These are phyloP conservation scores for Albatrellus sp. DNA, from an alignment of 1,284 basidiomycete genomes.

Conservation along the genomic window DNA sequence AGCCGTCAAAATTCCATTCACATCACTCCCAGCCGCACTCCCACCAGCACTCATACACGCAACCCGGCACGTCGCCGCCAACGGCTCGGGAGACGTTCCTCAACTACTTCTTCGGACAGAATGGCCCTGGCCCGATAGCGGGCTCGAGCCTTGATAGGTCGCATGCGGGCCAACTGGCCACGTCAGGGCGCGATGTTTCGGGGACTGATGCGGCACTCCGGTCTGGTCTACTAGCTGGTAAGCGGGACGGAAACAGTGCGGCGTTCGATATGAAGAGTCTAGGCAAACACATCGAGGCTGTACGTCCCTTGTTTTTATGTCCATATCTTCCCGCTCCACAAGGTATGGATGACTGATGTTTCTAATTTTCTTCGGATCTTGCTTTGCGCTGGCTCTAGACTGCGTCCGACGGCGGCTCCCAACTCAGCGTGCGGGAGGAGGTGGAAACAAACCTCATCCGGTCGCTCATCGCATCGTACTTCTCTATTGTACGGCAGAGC, in stretches of 20 bases:
- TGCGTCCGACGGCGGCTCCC: slow-evolving; percentile 41
- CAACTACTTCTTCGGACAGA: slow-evolving; percentile 92
- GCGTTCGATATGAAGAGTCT: slow-evolving; percentile 99
- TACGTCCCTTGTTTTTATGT: slow-evolving; percentile 29
- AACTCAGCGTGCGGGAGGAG: slow-evolving; percentile 75
- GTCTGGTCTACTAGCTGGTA: slow-evolving; percentile 53
- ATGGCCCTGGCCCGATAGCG: slow-evolving; percentile 52
- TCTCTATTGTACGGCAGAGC: slow-evolving; percentile 89
- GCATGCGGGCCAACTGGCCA: slow-evolving; percentile 10
- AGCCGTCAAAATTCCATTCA: slow-evolving; percentile 23
- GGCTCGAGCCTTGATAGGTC: slow-evolving; percentile 33
- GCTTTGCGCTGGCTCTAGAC: slow-evolving; percentile 33
- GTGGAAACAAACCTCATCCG: slow-evolving; percentile 95
- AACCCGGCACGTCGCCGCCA: slow-evolving; percentile 19
- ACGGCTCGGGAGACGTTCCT: slow-evolving; percentile 82
- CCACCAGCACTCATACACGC: slow-evolving; percentile 20
- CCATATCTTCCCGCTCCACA: background rate
- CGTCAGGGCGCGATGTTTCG: slow-evolving; percentile 45
- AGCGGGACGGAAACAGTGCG: slow-evolving; percentile 68
- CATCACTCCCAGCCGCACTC: slow-evolving; percentile 21
- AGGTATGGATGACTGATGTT: background rate
- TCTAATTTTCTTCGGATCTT: background rate
- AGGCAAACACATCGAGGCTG: slow-evolving; percentile 89
- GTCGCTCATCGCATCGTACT: slow-evolving; percentile 91
- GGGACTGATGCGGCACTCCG: slow-evolving; percentile 35